A percentile compares a stretch with the other conserved stretches of the same genome.
Evolutionary conservation across 2,329 filamentous ascomycete genomes (phyloP).

Genomic region (Fusarium miscanthi): DNA sequence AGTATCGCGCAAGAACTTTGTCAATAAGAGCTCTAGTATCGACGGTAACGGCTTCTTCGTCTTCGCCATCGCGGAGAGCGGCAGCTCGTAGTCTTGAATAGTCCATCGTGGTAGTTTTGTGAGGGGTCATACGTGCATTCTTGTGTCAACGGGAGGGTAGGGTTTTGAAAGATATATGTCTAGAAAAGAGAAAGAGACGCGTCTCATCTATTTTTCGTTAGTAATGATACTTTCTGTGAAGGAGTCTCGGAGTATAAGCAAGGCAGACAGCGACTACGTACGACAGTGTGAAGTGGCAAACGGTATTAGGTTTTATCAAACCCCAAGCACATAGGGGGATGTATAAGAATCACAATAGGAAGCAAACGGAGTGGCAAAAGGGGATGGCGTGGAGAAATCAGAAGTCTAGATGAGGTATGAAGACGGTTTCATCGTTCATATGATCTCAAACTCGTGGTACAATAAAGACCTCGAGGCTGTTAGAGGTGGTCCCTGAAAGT

Average conservation of each 20-base stretch:
- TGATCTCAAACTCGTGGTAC: slow-evolving; percentile 22
- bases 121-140: slow-evolving; percentile 34
- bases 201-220: slow-evolving; percentile 2
- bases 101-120: slow-evolving; percentile 64
- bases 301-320: neutral
- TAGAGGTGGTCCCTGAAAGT: slow-evolving; percentile 30
- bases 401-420: slow-evolving; percentile 8
- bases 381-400: slow-evolving; percentile 8
- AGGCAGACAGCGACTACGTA: slow-evolving; percentile 39
- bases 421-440: slow-evolving; percentile 9
- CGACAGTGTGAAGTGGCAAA: slow-evolving; percentile 22
- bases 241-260: slow-evolving; percentile 7
- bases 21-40: slow-evolving; percentile 97
- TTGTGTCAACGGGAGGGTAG: neutral
- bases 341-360: slow-evolving; percentile 5
- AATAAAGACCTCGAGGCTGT: slow-evolving; percentile 19
- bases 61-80: slow-evolving; percentile 85
- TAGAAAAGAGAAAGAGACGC: neutral
- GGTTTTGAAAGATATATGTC: neutral
- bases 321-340: neutral
- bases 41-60: slow-evolving; percentile 97
- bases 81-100: slow-evolving; percentile 84
- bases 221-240: neutral
- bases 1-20: slow-evolving; percentile 96
- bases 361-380: slow-evolving; percentile 13